A percentile compares a stretch with the other conserved stretches of the same genome.
Evolutionary conservation across 768 basidiomycete genomes (phyloP).

Genomic region (Royoungia palumana): DNA sequence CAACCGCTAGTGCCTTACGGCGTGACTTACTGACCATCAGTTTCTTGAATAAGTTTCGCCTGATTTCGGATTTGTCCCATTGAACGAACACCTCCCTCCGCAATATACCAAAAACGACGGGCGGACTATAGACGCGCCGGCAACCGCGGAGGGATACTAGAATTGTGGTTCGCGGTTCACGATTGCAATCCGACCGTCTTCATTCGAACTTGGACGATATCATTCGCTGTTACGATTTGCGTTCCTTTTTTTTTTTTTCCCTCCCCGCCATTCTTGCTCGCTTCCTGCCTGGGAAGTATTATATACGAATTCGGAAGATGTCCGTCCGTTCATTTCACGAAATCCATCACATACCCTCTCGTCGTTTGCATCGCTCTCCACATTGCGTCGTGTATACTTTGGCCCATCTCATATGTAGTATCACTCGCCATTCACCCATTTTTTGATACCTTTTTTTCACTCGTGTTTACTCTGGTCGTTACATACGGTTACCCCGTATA

Average conservation of each 20-base stretch:
- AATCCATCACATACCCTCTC: slow-evolving; percentile 31
- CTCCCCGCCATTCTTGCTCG: slow-evolving; percentile 24
- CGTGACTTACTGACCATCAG: slow-evolving; percentile 47
- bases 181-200: slow-evolving; percentile 30
- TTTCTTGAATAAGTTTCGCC: slow-evolving; percentile 60
- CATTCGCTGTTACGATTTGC: slow-evolving; percentile 32
- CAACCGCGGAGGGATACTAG: slow-evolving; percentile 28
- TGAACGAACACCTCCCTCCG: slow-evolving; percentile 72
- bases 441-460: slow-evolving; percentile 33
- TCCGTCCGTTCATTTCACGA: slow-evolving; percentile 34
- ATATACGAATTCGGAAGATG: slow-evolving; percentile 36
- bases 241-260: slow-evolving; percentile 26
- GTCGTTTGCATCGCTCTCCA: slow-evolving; percentile 37
- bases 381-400: slow-evolving; percentile 38
- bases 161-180: slow-evolving; percentile 26
- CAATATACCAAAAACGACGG: slow-evolving; percentile 57
- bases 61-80: slow-evolving; percentile 80
- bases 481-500: slow-evolving; percentile 39
- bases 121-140: slow-evolving; percentile 43
- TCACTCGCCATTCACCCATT: slow-evolving; percentile 31
- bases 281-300: slow-evolving; percentile 26
- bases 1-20: slow-evolving; percentile 29
- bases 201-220: slow-evolving; percentile 32
- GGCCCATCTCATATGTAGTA: slow-evolving; percentile 36
- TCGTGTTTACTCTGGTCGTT: slow-evolving; percentile 23